Evolutionary conservation across 2,329 filamentous ascomycete genomes (phyloP), one percentile per base, ranked within the genome.

Genomic region (Hypoxylon sp.): DNA sequence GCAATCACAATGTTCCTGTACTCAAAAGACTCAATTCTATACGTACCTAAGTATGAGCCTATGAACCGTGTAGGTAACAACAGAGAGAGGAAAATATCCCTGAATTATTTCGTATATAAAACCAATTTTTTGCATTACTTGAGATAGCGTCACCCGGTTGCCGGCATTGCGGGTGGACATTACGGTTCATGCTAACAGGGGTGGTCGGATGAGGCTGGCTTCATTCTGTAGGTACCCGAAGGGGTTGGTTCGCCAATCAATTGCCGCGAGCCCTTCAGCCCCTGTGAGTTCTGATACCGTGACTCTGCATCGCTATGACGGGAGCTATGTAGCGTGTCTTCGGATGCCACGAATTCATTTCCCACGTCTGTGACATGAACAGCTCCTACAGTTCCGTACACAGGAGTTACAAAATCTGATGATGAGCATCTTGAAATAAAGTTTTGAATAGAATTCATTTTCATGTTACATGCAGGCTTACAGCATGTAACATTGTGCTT

Each of bases 171-270:
- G 50, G 63, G 52, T 63, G 56, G 56, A 10, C 57, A 53, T 59
- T 38, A 60, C 14, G 46, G 48, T 66, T 70, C 56, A 70, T 68
- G 68, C 68, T 67, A 38, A 67, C 65, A 68, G 57, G 68, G 65
- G 62, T 30, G 28, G 38, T 9, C 43, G 45, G 57, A 53, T 71
- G 63, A 71, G 68, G 68, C 68, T 69, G 65, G 66, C 59, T 60
- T 64, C 43, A 60, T 58, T 61, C 52, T 69, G 61, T 52, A 64
- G 63, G 69, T 64, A 71, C 66, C 51, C 58, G 56, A 69, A 55
- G 63, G 69, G 61, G 55, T 62, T 66, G 65, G 41, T 46, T 32
- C 51, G 46, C 72, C 73, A 75, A 74, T 74, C 46, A 69, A 43
- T 25, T 60, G 28, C 25, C 36, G 17, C 21, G 48, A 48, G 36